Evolutionary conservation across 1,139 yeast genomes (phyloP), one percentile per base, ranked within the genome.

Genomic region (Citeromyces hawaiiensis): DNA sequence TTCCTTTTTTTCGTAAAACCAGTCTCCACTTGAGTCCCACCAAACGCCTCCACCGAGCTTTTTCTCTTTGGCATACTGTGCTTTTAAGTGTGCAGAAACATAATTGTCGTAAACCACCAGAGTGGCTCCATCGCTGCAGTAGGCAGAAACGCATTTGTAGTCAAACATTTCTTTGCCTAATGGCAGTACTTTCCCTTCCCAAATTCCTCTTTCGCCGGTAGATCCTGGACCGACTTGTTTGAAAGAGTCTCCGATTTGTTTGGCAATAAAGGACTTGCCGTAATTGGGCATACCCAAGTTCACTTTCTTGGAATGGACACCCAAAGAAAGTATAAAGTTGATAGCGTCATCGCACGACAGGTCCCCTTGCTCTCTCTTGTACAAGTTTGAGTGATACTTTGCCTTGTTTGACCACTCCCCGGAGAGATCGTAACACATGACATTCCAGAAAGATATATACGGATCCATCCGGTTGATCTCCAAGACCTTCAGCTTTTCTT

Each of bases 1-100:
- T 0, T 53, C 44, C 2, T 51, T 48, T 25, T 60, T 51, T 1
- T 41, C 33, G 36, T 55, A 52, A 36, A 40, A 48, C 2, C 52
- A 45, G 51, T 86, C 95, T 1, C 94, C 95, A 41, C 79, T 68
- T 0, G 94, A 80, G 51, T 87, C 96, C 97, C 97, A 91, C 80
- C 86, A 87, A 76, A 91, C 78, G 0, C 85, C 95, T 1, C 97
- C 97, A 0, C 80, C 94, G 8, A 86, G 61, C 0, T 61, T 51
- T 5, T 63, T 60, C 37, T 58, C 51, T 21, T 47, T 49, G 7
- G 79, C 73, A 48, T 73, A 87, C 25, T 61, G 52, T 0, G 87
- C 88, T 54, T 91, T 91, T 21, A 54, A 52, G 8, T 57, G 51
- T 1, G 72, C 72, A 1, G 81, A 68, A 9, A 65, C 63, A 0